A percentile compares a stretch with the other conserved stretches of the same genome.
phyloP scores from a whole-genome alignment of 495 filamentous ascomycete genomes.

The Penicillium waksmanii region DNA sequence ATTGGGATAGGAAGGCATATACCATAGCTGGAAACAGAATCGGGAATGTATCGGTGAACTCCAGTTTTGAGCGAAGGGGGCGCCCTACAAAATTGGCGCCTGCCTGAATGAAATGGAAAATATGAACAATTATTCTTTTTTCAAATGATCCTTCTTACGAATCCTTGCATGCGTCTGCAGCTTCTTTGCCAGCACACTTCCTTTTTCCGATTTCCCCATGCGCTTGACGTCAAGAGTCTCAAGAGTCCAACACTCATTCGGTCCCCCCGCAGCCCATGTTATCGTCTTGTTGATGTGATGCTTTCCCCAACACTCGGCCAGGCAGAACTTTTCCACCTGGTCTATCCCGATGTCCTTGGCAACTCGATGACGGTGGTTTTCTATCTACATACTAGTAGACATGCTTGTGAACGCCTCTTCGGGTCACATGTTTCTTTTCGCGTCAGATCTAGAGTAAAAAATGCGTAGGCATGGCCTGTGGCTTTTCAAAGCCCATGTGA shows the following conservation, averaged over 20 bases:
- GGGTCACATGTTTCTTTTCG: slow-evolving; percentile 10
- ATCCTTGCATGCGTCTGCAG: slow-evolving; percentile 5
- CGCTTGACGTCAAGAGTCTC: slow-evolving; percentile 4
- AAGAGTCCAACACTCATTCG: not conserved
- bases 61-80: slow-evolving; percentile 44
- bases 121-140: slow-evolving; percentile 43
- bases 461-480: slow-evolving; percentile 16
- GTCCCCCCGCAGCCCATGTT: not conserved
- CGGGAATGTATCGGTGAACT: slow-evolving; percentile 54
- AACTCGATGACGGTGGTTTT: not conserved
- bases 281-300: not conserved
- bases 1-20: slow-evolving; percentile 45
- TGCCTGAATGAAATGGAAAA: slow-evolving; percentile 55
- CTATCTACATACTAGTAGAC: too few species aligned
- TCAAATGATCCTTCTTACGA: slow-evolving; percentile 20
- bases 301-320: not conserved
- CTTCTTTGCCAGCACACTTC: slow-evolving; percentile 1
- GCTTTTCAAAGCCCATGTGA: slow-evolving; percentile 19
- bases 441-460: slow-evolving; percentile 14
- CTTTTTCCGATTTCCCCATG: slow-evolving; percentile 8
- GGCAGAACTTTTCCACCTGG: too few species aligned
- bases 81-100: slow-evolving; percentile 44
- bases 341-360: too few species aligned
- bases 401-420: not conserved
- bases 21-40: slow-evolving; percentile 53